These are phyloP conservation scores for Geranium brycei DNA, from an alignment of 345 rosid genomes.

Conservation along the genomic window DNA sequence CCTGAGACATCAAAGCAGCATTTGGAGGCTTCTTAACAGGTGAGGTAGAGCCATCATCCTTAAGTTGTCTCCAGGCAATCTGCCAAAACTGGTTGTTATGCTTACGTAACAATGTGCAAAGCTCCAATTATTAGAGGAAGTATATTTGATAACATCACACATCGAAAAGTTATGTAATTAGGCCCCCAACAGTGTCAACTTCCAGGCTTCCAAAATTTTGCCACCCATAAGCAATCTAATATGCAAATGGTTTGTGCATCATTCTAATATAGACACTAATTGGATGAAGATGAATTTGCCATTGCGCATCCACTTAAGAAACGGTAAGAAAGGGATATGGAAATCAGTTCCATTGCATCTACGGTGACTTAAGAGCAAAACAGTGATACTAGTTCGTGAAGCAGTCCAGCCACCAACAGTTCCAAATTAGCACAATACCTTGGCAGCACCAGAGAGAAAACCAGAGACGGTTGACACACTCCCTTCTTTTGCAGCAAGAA, in stretches of 20 bases:
- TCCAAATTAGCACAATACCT: conserved; percentile 29
- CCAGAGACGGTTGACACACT: conserved; percentile 34
- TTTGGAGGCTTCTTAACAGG: conserved; percentile 43
- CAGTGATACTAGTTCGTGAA: not conserved
- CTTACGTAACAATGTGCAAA: not conserved
- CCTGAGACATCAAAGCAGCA: conserved; percentile 73
- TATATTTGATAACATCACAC: not conserved
- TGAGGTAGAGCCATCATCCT: conserved; percentile 36
- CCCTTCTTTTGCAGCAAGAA: conserved; percentile 74
- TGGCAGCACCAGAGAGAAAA: conserved; percentile 55
- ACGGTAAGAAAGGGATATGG: too few species aligned
- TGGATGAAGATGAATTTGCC: too few species aligned
- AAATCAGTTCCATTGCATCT: too few species aligned
- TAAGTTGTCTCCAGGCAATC: conserved; percentile 52
- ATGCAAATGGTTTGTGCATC: too few species aligned
- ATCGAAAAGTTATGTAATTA: too few species aligned
- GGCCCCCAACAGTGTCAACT: too few species aligned
- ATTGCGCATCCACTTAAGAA: too few species aligned
- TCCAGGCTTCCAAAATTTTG: too few species aligned
- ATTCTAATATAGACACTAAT: too few species aligned
- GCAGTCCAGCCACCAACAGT: too few species aligned
- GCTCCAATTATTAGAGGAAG: not conserved
- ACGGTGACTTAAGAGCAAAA: not conserved
- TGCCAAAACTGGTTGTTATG: conserved; percentile 13
- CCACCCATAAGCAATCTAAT: too few species aligned